Evolutionary conservation across 768 basidiomycete genomes (phyloP), one percentile per base, ranked within the genome.

Genomic region (Amanita pseudoporphyria): DNA sequence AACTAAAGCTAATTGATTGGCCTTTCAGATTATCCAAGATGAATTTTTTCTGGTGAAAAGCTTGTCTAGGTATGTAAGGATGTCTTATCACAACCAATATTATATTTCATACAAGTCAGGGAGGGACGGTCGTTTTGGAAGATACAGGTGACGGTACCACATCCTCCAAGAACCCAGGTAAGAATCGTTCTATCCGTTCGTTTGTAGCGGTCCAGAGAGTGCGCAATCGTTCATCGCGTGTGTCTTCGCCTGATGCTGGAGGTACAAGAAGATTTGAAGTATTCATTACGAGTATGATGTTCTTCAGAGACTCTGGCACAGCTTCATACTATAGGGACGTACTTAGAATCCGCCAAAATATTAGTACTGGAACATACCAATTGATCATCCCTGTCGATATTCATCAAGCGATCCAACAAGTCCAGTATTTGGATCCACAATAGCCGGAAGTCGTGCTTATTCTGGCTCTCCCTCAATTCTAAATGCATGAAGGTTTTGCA

Each of bases 401-500:
- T 78, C 85, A 97, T 95, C 56, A 98, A 70, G 30, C 87, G 76
- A 63, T 96, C 93, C 10, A 96, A 72, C 49, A 89, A 70, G 59
- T 95, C 94, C 49, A 99, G 67, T 12, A 98, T 84, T 57, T 84
- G 81, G 55, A 93, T 82, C 87, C 95, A 98, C 37, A 94, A 62
- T 24, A 86, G 71, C 31, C 79, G 71, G 43, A 88, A 78, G 62
- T 89, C 82, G 13, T 75, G 70, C 37, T 75, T 70, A 9, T 66
- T 68, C 53, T 76, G 71, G 40, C 69, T 77, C 48, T 90, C 82
- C 10, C 84, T 77, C 36, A 91, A 72, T 54, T 92, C 85, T 52
- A 92, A 87, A 57, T 95, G 91, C 77, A 98, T 86, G 68, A 99
- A 98, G 9, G 82, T 80, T 69, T 96, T 96, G 76, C 93, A 96